These are phyloP conservation scores for Penicillium occitanis DNA, from an alignment of 2,329 filamentous ascomycete species.

Conservation along the genomic window DNA sequence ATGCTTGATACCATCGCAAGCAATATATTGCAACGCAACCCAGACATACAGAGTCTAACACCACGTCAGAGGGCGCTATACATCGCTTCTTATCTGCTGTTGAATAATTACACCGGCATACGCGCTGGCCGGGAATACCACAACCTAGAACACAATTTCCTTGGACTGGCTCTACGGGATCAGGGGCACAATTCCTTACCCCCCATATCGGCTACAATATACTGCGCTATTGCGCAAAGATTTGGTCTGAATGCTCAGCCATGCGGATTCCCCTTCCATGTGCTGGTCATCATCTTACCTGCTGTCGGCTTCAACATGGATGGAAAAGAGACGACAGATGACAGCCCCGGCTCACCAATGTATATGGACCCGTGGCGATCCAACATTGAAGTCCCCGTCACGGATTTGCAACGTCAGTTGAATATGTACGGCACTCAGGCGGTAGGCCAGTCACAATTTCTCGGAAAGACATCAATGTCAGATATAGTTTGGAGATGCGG, in stretches of 20 bases:
- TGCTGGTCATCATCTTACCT: constrained; percentile 74
- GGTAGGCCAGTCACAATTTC: constrained; percentile 50
- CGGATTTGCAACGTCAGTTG: constrained; percentile 61
- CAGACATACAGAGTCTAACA: constrained; percentile 56
- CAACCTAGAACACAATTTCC: constrained; percentile 80
- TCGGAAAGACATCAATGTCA: constrained; percentile 63
- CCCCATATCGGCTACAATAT: constrained; percentile 83
- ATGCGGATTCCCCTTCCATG: constrained; percentile 80
- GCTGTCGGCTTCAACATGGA: constrained; percentile 62
- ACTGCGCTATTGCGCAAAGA: constrained; percentile 72
- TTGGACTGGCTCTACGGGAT: constrained; percentile 75
- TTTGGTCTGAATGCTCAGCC: constrained; percentile 74
- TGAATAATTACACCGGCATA: constrained; percentile 68
- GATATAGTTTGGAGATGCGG: constrained; percentile 73
- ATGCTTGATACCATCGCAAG: constrained; percentile 64
- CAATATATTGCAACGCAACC: constrained; percentile 55
- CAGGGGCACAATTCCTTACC: constrained; percentile 76
- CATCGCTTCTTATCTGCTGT: constrained; percentile 68
- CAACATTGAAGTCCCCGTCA: constrained; percentile 63
- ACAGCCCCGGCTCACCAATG: constrained; percentile 56
- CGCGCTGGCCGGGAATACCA: constrained; percentile 69
- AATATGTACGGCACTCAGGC: constrained; percentile 50
- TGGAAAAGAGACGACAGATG: constrained; percentile 33
- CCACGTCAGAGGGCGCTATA: constrained; percentile 67
- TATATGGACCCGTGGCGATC: constrained; percentile 81